phyloP scores from a whole-genome alignment of 2,329 filamentous ascomycete genomes.

The Fusarium chlamydosporum region DNA sequence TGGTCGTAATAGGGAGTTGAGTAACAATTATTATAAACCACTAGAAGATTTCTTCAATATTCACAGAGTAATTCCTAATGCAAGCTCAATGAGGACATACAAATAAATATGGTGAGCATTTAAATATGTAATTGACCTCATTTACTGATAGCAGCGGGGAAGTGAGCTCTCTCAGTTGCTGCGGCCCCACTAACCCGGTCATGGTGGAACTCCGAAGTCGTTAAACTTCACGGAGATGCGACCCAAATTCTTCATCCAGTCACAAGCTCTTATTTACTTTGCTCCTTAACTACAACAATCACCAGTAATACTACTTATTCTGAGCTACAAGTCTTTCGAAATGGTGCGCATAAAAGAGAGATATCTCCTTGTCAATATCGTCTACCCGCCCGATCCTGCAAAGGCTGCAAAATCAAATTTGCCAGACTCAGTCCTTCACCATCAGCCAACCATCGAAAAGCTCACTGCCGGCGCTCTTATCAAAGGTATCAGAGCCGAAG shows the following conservation, averaged over 20 bases:
- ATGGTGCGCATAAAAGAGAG: slow-evolving; percentile 98
- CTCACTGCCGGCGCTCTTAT: slow-evolving; percentile 76
- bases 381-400: slow-evolving; percentile 77
- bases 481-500: slow-evolving; percentile 77
- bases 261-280: slow-evolving; percentile 19
- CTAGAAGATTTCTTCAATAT: background rate
- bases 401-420: slow-evolving; percentile 56
- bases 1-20: slow-evolving; percentile 20
- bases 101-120: slow-evolving; percentile 5
- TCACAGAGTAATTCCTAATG: no score
- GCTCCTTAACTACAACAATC: slow-evolving; percentile 8
- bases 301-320: background rate
- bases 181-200: slow-evolving; percentile 46
- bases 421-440: slow-evolving; percentile 78
- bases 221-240: slow-evolving; percentile 31
- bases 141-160: slow-evolving; percentile 39
- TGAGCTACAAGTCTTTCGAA: background rate
- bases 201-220: slow-evolving; percentile 43
- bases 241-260: slow-evolving; percentile 26
- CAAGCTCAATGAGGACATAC: background rate
- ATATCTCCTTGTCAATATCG: slow-evolving; percentile 93
- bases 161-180: slow-evolving; percentile 21
- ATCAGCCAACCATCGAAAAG: slow-evolving; percentile 81
- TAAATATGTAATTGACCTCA: slow-evolving; percentile 24
- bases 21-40: background rate